Evolutionary conservation across 768 basidiomycete species (phyloP).

Genomic region (Lactifluus volemus): DNA sequence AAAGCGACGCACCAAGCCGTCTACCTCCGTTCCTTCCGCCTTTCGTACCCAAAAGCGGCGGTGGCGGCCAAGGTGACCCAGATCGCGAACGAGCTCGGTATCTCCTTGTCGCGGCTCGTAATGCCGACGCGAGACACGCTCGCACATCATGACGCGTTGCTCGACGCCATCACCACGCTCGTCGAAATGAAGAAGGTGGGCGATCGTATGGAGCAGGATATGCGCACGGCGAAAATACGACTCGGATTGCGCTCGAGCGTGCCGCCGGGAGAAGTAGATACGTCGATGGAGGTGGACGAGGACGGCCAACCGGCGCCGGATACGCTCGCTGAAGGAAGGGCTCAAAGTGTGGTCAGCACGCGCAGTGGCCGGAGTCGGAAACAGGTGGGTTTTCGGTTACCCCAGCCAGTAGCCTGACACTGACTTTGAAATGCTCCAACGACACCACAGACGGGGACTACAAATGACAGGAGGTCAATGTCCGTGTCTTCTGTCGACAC

Average conservation of each 20-base stretch:
- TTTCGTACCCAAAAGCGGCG: slow-evolving; percentile 69
- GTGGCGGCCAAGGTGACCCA: slow-evolving; percentile 69
- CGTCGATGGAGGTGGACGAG: slow-evolving; percentile 29
- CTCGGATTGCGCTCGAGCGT: slow-evolving; percentile 44
- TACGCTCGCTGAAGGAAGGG: slow-evolving; percentile 51
- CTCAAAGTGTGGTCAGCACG: slow-evolving; percentile 46
- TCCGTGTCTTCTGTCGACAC: slow-evolving; percentile 75
- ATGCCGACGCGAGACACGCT: slow-evolving; percentile 91
- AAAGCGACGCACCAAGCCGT: slow-evolving; percentile 75
- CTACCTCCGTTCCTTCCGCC: slow-evolving; percentile 78
- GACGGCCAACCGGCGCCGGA: slow-evolving; percentile 31
- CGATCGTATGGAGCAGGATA: slow-evolving; percentile 83
- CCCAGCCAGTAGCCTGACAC: background rate
- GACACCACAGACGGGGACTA: slow-evolving; percentile 9
- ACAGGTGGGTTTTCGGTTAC: slow-evolving; percentile 35
- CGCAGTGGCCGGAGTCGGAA: slow-evolving; percentile 42
- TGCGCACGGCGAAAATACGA: slow-evolving; percentile 57
- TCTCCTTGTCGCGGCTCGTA: slow-evolving; percentile 66
- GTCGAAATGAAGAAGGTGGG: slow-evolving; percentile 86
- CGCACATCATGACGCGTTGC: slow-evolving; percentile 59
- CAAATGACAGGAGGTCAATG: slow-evolving; percentile 47
- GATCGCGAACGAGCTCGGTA: slow-evolving; percentile 66
- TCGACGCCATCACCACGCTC: slow-evolving; percentile 62
- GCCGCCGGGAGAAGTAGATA: slow-evolving; percentile 26
- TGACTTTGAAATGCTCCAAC: slow-evolving; percentile 2